Conservation (phyloP, 2,329 filamentous ascomycete species). For the Cyphellophora europaea region DNA sequence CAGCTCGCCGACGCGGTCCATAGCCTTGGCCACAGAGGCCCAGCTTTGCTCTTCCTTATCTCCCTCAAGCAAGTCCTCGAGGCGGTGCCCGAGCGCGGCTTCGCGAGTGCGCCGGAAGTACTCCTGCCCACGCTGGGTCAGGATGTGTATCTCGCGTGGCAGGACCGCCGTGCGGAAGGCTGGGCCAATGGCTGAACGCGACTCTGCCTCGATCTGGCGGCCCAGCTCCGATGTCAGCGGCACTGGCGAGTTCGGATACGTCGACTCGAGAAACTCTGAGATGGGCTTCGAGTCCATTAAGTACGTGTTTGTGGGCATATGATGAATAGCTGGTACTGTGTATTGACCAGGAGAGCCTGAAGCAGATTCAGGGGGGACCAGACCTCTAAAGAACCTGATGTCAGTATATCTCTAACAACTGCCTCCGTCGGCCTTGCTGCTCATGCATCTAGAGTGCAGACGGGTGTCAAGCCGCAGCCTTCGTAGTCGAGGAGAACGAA, state of each 20-base stretch:
- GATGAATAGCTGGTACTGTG: conserved; percentile 34
- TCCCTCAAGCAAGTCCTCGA: conserved; percentile 27
- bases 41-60: conserved; percentile 23
- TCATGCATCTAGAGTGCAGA: too few species aligned
- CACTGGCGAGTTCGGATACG: conserved; percentile 28
- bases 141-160: conserved; percentile 29
- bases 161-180: conserved; percentile 24
- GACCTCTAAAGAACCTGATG: conserved; percentile 14
- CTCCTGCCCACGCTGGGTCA: conserved; percentile 27
- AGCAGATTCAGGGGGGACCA: conserved; percentile 17
- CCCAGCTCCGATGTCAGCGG: conserved; percentile 28
- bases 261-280: conserved; percentile 31
- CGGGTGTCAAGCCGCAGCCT: too few species aligned
- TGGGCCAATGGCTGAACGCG: conserved; percentile 21
- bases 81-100: conserved; percentile 22
- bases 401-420: conserved; percentile 4
- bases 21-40: conserved; percentile 18
- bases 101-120: conserved; percentile 33
- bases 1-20: conserved; percentile 23
- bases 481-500: conserved; percentile 8
- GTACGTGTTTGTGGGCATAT: conserved; percentile 28
- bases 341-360: conserved; percentile 21
- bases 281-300: conserved; percentile 33
- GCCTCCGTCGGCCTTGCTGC: too few species aligned
- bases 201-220: conserved; percentile 23